These are phyloP conservation scores for Sarocladiaceae sp. DNA, from an alignment of 2,329 filamentous ascomycete species.

Conservation along the genomic window DNA sequence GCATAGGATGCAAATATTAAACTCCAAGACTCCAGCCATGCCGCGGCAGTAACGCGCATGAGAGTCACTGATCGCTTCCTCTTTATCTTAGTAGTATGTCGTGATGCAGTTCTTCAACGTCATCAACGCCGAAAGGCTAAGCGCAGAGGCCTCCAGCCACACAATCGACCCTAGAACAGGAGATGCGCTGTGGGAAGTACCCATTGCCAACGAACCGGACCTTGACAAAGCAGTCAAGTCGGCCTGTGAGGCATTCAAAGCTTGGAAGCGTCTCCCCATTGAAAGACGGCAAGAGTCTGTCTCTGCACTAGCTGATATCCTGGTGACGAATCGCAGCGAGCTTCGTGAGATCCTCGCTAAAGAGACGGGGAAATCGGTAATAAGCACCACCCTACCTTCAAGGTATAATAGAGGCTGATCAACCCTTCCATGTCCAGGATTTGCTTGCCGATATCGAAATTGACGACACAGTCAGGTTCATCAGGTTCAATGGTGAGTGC, in stretches of 20 bases:
- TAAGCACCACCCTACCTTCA: too few relatives aligned
- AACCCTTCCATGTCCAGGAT: neutral
- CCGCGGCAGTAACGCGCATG: too few relatives aligned
- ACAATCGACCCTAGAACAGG: neutral
- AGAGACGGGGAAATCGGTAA: constrained; percentile 2
- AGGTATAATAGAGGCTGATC: too few relatives aligned
- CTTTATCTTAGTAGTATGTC: neutral
- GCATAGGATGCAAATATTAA: too few relatives aligned
- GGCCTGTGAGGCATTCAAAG: neutral
- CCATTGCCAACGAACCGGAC: neutral
- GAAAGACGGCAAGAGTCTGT: neutral
- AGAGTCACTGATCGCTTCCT: too few relatives aligned
- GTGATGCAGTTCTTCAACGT: constrained; percentile 1
- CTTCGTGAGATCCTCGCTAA: neutral
- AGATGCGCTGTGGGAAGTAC: neutral
- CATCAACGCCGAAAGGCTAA: neutral
- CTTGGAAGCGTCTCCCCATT: neutral
- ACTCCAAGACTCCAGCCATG: too few relatives aligned
- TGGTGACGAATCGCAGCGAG: neutral
- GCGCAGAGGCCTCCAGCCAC: neutral
- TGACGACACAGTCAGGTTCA: constrained; percentile 3
- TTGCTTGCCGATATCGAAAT: constrained; percentile 2
- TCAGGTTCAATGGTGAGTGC: neutral
- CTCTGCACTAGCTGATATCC: neutral
- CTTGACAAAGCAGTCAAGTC: neutral